phyloP scores from a whole-genome alignment of 1,284 basidiomycete genomes.

The Pyrrhoderma lamaoense region DNA sequence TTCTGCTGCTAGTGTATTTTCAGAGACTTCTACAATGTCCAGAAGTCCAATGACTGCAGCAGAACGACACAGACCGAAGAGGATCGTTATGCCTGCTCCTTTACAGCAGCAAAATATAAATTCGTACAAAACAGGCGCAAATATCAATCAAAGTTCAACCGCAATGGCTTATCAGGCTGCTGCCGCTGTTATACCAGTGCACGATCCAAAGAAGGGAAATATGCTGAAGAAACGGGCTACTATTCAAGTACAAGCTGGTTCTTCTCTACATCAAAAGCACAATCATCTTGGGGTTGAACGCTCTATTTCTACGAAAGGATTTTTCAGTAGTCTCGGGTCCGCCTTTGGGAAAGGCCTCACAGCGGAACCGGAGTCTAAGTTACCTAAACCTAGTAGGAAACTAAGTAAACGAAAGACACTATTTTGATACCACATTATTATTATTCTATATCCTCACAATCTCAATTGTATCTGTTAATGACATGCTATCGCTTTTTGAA shows the following conservation, averaged over 20 bases:
- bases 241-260: neutral
- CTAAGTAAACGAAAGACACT: constrained; percentile 9
- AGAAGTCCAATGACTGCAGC: constrained; percentile 2
- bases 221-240: constrained; percentile 16
- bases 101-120: constrained; percentile 9
- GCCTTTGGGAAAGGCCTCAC: constrained; percentile 5
- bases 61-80: constrained; percentile 14
- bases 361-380: constrained; percentile 7
- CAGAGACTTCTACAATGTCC: constrained; percentile 2
- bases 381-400: constrained; percentile 9
- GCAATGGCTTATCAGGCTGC: neutral
- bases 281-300: constrained; percentile 8
- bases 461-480: too few species aligned
- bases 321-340: neutral
- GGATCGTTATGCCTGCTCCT: constrained; percentile 17
- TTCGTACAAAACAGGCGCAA: neutral
- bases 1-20: constrained; percentile 3
- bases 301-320: neutral
- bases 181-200: constrained; percentile 16
- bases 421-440: neutral
- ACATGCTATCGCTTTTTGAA: too few species aligned
- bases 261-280: constrained; percentile 3
- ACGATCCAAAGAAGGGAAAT: constrained; percentile 16
- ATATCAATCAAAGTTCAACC: neutral
- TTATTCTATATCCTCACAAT: too few species aligned